These are phyloP conservation scores for Allomyces macrogynus DNA, from an alignment of 192 early-diverging fungal species.

Conservation along the genomic window DNA sequence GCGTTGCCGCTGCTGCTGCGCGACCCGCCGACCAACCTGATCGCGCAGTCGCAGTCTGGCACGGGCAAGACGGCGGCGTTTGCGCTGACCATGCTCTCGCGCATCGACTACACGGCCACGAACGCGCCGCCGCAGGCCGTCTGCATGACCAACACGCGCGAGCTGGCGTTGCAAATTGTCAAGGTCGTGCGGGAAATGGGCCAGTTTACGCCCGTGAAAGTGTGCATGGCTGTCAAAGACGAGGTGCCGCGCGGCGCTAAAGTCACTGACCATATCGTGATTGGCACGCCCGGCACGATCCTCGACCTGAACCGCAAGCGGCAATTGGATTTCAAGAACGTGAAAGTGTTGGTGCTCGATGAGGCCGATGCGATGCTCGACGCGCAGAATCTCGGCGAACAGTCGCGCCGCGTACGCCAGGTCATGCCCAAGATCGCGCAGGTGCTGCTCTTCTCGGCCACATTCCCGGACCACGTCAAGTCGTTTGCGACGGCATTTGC, in stretches of 20 bases:
- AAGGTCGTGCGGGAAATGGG: conserved; percentile 78
- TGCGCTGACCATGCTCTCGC: conserved; percentile 72
- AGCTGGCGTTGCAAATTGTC: conserved; percentile 87
- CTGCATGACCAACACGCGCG: conserved; percentile 78
- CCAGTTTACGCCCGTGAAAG: conserved; percentile 62
- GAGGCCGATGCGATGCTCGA: conserved; percentile 99
- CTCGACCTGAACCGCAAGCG: conserved; percentile 47
- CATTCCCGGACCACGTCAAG: conserved; percentile 61
- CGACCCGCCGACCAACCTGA: conserved; percentile 84
- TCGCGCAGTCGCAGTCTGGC: conserved; percentile 94
- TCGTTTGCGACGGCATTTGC: conserved; percentile 63
- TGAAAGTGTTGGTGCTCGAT: conserved; percentile 80
- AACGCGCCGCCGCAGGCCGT: conserved; percentile 51
- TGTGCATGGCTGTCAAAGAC: conserved; percentile 62
- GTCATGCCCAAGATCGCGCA: conserved; percentile 51
- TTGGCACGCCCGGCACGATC: conserved; percentile 90
- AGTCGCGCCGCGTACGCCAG: conserved; percentile 67
- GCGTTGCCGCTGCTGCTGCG: conserved; percentile 73
- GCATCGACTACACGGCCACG: conserved; percentile 43
- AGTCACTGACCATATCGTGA: conserved; percentile 58
- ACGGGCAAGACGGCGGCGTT: conserved; percentile 98
- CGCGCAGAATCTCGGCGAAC: conserved; percentile 65
- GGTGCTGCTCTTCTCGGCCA: conserved; percentile 85
- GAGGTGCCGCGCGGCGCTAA: conserved; percentile 24
- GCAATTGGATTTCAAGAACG: conserved; percentile 29